A percentile compares a stretch with the other conserved stretches of the same genome.
Evolutionary conservation across 1,284 basidiomycete species (phyloP).

Genomic region (Ganoderma lucidum): DNA sequence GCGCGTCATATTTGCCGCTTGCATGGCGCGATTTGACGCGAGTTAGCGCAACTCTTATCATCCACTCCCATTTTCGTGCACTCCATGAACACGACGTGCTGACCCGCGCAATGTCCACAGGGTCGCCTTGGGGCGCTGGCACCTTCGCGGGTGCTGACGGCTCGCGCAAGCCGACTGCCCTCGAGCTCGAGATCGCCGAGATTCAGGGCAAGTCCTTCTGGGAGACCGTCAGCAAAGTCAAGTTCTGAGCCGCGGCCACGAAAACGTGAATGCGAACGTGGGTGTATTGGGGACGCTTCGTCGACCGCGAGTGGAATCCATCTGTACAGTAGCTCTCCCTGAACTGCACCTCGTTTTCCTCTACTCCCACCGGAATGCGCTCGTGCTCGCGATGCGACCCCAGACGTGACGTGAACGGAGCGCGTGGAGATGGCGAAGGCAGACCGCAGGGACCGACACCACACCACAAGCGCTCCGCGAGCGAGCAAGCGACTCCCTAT

Average conservation of each 20-base stretch:
- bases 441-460: background rate
- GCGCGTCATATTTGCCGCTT: background rate
- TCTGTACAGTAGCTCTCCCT: slow-evolving; percentile 7
- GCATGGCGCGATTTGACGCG: background rate
- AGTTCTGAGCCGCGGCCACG: slow-evolving; percentile 32
- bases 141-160: slow-evolving; percentile 73
- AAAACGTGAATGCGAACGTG: background rate
- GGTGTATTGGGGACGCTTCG: slow-evolving; percentile 9
- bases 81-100: background rate
- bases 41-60: background rate
- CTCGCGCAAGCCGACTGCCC: slow-evolving; percentile 63
- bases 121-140: slow-evolving; percentile 80
- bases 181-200: slow-evolving; percentile 72
- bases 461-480: background rate
- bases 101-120: slow-evolving; percentile 41
- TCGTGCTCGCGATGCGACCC: background rate
- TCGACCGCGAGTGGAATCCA: slow-evolving; percentile 3
- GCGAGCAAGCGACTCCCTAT: background rate
- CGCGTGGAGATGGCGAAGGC: background rate
- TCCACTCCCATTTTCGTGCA: too few species aligned
- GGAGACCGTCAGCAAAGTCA: slow-evolving; percentile 53
- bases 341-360: background rate
- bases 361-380: background rate
- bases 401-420: background rate
- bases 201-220: slow-evolving; percentile 74